These are phyloP conservation scores for Clitoria ternatea DNA, from an alignment of 306 rosid species.

Conservation along the genomic window DNA sequence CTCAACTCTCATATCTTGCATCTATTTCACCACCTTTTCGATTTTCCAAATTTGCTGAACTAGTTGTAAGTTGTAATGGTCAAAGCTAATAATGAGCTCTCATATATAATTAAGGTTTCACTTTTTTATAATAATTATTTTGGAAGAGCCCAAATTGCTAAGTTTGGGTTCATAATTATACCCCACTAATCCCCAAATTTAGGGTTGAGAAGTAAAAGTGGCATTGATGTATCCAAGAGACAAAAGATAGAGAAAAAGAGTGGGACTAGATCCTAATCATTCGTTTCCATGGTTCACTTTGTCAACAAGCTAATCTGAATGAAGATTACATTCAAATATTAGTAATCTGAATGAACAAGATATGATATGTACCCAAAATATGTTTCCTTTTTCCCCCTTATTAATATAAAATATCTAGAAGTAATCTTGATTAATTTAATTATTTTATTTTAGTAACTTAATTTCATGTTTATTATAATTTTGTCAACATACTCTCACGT, in stretches of 20 bases:
- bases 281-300: conserved; percentile 6
- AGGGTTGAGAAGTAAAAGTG: not conserved
- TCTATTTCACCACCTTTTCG: conserved; percentile 20
- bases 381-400: no score
- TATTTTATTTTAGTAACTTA: no score
- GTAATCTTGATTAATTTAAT: no score
- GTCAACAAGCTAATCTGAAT: not conserved
- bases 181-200: conserved; percentile 30
- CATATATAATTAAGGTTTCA: no score
- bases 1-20: conserved; percentile 8
- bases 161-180: conserved; percentile 24
- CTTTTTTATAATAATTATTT: no score
- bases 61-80: not conserved
- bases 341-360: no score
- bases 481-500: no score
- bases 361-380: no score
- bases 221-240: not conserved
- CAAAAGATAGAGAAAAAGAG: not conserved
- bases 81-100: conserved; percentile 33
- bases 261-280: not conserved
- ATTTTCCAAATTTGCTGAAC: not conserved
- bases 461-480: no score
- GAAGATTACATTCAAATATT: not conserved
- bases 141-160: not conserved
- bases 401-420: no score